Base-by-base conservation (phyloP, 1,284 basidiomycete species). In the Rhodotorula mucilaginosa region DNA sequence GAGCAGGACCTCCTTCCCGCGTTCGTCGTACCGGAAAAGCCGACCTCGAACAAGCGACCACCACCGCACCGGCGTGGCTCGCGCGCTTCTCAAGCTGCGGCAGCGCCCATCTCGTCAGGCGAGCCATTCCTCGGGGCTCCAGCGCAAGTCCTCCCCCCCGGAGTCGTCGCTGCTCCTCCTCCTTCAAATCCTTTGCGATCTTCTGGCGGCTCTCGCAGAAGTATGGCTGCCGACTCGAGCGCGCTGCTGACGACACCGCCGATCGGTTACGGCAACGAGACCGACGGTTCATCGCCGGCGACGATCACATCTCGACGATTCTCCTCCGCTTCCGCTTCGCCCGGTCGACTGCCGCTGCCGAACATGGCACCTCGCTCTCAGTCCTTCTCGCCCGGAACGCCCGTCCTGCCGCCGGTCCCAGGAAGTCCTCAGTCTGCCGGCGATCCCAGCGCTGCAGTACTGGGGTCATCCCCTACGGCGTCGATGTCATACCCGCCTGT, bases 221-320 rank as follows among this genome's bases (percentile, higher is more conserved):
- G 67, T 26, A 39, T 49, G 23, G 65, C 70, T n/a, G 49, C 63
- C 54, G 70, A 60, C 34, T 64, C 66, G 0, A 31, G 64, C 46
- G 5, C 29, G 18, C 59, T 57, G 52, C 29, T 44, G 58, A 61
- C 69, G 13, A n/a, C 56, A 4, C 52, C 62, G 18, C 56, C 68
- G 10, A 60, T 64, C 12, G 59, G 56, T 21, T 60, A 44, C 65
- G 21, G 54, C 15, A 49, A 31, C 54, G 18, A 49, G n/a, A 60
- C 49, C 56, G 16, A 44, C 39, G 39, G 39, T 44, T 49, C 18
- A 16, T n/a, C 56, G 34, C 26, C 57, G 5, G 12, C n/a, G 15
- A 31, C 51, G 51, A 26, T 57, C 58, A 26, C 16, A 48, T 51
- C 57, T 23, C 56, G 48, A 12, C 49, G 65, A 39, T 18, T 60